Conservation (phyloP, 805 yeast genomes). For the Candida dendrica region DNA sequence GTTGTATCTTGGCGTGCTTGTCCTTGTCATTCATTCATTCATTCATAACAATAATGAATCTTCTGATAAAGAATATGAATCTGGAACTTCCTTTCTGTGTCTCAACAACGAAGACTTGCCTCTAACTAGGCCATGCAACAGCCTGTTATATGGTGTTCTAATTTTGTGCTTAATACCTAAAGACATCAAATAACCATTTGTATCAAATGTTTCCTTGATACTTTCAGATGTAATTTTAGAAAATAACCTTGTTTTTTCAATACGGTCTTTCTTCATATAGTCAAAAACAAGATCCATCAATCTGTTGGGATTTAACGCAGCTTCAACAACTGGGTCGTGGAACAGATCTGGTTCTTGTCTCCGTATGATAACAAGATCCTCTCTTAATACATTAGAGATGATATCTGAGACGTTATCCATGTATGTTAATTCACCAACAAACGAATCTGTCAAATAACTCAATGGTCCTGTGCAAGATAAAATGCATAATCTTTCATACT, state of each 20-base stretch:
- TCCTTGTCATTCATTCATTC: too few species aligned
- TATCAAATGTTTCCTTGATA: constrained; percentile 9
- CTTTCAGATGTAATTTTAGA: constrained; percentile 7
- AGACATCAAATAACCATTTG: constrained; percentile 14
- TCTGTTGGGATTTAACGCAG: constrained; percentile 24
- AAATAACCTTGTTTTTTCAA: constrained; percentile 6
- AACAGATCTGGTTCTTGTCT: constrained; percentile 11
- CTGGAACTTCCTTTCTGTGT: neutral
- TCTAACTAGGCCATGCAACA: constrained; percentile 11
- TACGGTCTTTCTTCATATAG: constrained; percentile 16
- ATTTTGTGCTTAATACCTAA: constrained; percentile 9
- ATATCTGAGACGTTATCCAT: constrained; percentile 28
- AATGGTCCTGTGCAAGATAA: constrained; percentile 68
- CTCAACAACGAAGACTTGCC: constrained; percentile 10
- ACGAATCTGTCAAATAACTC: constrained; percentile 56
- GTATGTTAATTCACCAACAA: constrained; percentile 53
- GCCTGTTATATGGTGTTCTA: constrained; percentile 6
- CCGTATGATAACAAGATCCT: constrained; percentile 37
- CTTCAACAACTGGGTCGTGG: constrained; percentile 15
- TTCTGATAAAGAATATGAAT: neutral
- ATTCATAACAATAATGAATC: neutral
- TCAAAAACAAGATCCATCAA: constrained; percentile 26
- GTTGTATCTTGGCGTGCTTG: too few species aligned
- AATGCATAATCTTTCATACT: constrained; percentile 57
- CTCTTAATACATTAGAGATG: constrained; percentile 38